Base-by-base conservation (phyloP, 768 basidiomycete species). In the Termitomyces sp. region DNA sequence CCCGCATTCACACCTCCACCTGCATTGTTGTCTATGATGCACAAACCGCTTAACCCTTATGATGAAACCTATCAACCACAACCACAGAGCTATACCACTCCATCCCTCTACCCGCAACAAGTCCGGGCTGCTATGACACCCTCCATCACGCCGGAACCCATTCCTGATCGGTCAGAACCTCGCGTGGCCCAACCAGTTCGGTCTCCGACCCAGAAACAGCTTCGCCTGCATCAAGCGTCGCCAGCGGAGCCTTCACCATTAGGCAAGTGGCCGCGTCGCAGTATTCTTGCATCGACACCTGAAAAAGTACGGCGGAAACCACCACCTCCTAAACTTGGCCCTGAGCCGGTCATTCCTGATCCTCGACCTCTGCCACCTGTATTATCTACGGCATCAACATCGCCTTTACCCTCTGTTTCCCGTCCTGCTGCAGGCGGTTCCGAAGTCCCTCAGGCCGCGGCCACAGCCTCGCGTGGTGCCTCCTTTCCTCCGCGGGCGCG, bases 261-360 rank as follows among this genome's bases (percentile, higher is more conserved):
- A 0, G 82, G 83, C 18, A 71, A 82, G 38, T 86, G 86, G 85
- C 86, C 84, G 40, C 79, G 50, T 44, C 50, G 81, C 22, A 65
- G 68, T 12, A 78, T 85, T 63, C 71, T 74, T 15, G 67, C 76
- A 24, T 68, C 73, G 18, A 74, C 76, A 49, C 72, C 75, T 11
- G 51, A 59, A 53, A 73, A 69, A 44, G 60, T 65, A 35, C 75
- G 76, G 61, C 70, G 70, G 65, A 72, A 72, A 65, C 62, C 66
- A 44, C 64, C 62, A 9, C 42, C 28, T 24, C 38, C 35, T 9
- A 8, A 9, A 2, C 22, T 45, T 44, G 20, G n/a, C 13, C 39
- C 22, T 16, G 46, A 5, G 13, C 38, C 39, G 4, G 18, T 4
- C n/a, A 35, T 49, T 20, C 24, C 28, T 38, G 28, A 55, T 40